Base-by-base conservation (phyloP, 1,284 basidiomycete species). In the Austropuccinia psidii region DNA sequence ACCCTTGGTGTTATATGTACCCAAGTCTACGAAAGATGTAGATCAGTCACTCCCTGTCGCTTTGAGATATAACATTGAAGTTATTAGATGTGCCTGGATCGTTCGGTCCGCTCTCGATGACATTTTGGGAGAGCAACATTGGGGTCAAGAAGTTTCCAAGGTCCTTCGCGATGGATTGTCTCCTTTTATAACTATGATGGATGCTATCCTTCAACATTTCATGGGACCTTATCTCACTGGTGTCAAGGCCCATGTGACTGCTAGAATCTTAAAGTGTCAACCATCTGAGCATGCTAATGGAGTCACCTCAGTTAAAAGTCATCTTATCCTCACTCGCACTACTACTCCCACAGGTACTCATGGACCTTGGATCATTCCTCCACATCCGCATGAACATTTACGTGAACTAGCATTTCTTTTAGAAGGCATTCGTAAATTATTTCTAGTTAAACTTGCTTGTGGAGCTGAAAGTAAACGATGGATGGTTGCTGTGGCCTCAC, bases 401-500 rank as follows among this genome's bases (percentile, higher is more conserved):
- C 54, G 45, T 15, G 68, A 70, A 54, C 29, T 70, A 35, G 24
- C 37, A 15, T 45, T 45, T 13, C 13, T 70, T 19, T 58, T 70
- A 19, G 68, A 70, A 39, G 68, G 68, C n/a, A 24, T 70, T 27
- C 54, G 68, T 1, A 58, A 58, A 37, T 43, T 70, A 17, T 61
- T 70, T 21, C 9, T 70, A 27, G 31, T 50, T 2, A 70, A 70
- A 39, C n/a, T 70, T 17, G 43, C 54, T 3, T 70, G 68, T 33
- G 55, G 57, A 50, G 4, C 41, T 19, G 68, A 61, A 35, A 70
- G 68, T 33, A 41, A 70, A n/a, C 41, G 45, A 43, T 70, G 68
- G 68, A 70, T 70, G 45, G 68, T 70, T 24, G 61, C 55, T 52
- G 57, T 70, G 2, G 68, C 55, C 19, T 58, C 68, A 19, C 68